These are phyloP conservation scores for Circinella umbellata DNA, from an alignment of 371 early-diverging fungal species.

Conservation along the genomic window DNA sequence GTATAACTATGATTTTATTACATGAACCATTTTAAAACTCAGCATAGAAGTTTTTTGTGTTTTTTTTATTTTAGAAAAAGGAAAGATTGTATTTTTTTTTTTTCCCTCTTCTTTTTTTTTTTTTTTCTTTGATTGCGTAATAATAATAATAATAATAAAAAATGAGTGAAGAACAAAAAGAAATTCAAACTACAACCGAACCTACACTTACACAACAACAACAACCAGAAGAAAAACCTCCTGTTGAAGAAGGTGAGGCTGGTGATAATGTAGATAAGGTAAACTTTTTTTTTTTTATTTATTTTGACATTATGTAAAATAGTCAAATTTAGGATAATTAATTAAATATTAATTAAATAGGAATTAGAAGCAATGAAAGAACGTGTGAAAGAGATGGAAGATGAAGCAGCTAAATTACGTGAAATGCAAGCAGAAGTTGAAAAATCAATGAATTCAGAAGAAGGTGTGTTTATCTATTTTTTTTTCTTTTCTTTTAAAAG, in stretches of 20 bases:
- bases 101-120: too few relatives aligned
- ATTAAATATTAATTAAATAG: slow-evolving; percentile 21
- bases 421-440: slow-evolving; percentile 92
- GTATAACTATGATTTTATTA: too few relatives aligned
- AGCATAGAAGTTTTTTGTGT: too few relatives aligned
- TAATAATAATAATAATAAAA: too few relatives aligned
- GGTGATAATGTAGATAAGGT: slow-evolving; percentile 46
- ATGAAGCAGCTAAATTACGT: slow-evolving; percentile 92
- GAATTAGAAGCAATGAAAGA: slow-evolving; percentile 88
- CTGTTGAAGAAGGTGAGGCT: slow-evolving; percentile 19
- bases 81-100: too few relatives aligned
- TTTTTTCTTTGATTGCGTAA: too few relatives aligned
- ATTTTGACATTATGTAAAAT: slow-evolving; percentile 4
- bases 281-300: neutral
- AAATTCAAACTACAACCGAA: neutral
- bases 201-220: neutral
- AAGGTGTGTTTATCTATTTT: slow-evolving; percentile 42
- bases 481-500: neutral
- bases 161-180: too few relatives aligned
- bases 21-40: too few relatives aligned
- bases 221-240: slow-evolving; percentile 18
- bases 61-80: too few relatives aligned
- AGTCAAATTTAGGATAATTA: neutral
- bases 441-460: slow-evolving; percentile 74
- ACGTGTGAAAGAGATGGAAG: slow-evolving; percentile 91